Evolutionary conservation across 2,329 filamentous ascomycete genomes (phyloP).

Genomic region (Blumeria hordei): DNA sequence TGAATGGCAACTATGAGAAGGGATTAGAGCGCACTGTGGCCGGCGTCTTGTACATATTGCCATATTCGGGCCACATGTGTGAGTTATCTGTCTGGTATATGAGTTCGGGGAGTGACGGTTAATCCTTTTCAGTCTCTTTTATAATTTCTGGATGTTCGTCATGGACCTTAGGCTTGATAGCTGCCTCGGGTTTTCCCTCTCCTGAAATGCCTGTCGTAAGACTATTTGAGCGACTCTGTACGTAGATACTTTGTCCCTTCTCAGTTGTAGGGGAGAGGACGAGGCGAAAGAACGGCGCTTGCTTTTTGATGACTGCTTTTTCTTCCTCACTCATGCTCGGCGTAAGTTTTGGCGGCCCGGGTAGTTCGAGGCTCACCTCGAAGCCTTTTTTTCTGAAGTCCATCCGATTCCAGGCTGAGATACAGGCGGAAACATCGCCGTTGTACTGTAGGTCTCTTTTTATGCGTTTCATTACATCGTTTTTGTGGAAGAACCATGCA

Average conservation of each 20-base stretch:
- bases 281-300: constrained; percentile 8
- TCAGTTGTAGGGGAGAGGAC: constrained; percentile 9
- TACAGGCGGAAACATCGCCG: constrained; percentile 5
- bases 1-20: no score
- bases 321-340: constrained; percentile 7
- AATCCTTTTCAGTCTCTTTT: not conserved
- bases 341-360: constrained; percentile 5
- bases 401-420: constrained; percentile 8
- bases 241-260: constrained; percentile 7
- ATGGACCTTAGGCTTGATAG: not conserved
- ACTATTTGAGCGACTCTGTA: constrained; percentile 6
- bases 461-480: constrained; percentile 7
- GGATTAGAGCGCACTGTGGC: no score
- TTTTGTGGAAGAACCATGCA: constrained; percentile 7
- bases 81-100: no score
- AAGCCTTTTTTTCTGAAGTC: constrained; percentile 8
- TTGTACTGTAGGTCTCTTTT: constrained; percentile 9
- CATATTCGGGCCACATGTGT: no score
- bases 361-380: constrained; percentile 7
- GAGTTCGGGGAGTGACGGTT: no score
- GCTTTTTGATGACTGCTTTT: constrained; percentile 4
- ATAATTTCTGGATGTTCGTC: not conserved
- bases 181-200: constrained; percentile 3
- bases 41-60: no score
- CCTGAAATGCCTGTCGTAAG: constrained; percentile 8